Conservation (phyloP, 1,284 basidiomycete species). For the Leucoagaricus sp. region DNA sequence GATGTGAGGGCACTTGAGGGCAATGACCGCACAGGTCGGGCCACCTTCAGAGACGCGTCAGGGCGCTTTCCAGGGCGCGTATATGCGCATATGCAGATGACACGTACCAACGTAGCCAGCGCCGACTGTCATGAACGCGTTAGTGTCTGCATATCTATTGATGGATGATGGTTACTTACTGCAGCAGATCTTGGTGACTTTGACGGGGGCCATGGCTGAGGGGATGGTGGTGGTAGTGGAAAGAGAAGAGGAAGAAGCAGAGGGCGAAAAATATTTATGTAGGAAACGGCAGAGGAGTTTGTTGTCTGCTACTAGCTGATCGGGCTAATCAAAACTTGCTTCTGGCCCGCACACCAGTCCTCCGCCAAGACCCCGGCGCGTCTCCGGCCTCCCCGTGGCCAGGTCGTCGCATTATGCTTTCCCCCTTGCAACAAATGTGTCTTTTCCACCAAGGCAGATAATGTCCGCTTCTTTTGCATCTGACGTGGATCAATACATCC, state of each 20-base stretch:
- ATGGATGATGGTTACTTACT: conserved; percentile 56
- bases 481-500: neutral
- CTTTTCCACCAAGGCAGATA: neutral
- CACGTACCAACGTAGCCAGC: conserved; percentile 93
- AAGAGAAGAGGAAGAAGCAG: conserved; percentile 16
- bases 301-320: neutral
- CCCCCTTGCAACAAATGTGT: neutral
- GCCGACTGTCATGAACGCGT: conserved; percentile 60
- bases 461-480: neutral
- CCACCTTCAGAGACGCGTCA: conserved; percentile 56
- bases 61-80: neutral
- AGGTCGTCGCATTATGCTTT: neutral
- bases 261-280: conserved; percentile 2
- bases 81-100: conserved; percentile 16
- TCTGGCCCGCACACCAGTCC: neutral
- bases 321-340: conserved; percentile 4
- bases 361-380: conserved; percentile 3
- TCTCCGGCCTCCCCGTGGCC: neutral
- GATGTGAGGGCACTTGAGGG: conserved; percentile 94
- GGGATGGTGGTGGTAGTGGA: conserved; percentile 8
- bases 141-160: conserved; percentile 10
- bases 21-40: conserved; percentile 94
- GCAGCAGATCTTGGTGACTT: conserved; percentile 88
- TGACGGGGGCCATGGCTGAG: conserved; percentile 56
- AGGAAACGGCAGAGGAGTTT: conserved; percentile 7